A percentile compares a stretch with the other conserved stretches of the same genome.
Evolutionary conservation across 73 alveolate genomes (phyloP).

Genomic region (Blepharisma stoltei): DNA sequence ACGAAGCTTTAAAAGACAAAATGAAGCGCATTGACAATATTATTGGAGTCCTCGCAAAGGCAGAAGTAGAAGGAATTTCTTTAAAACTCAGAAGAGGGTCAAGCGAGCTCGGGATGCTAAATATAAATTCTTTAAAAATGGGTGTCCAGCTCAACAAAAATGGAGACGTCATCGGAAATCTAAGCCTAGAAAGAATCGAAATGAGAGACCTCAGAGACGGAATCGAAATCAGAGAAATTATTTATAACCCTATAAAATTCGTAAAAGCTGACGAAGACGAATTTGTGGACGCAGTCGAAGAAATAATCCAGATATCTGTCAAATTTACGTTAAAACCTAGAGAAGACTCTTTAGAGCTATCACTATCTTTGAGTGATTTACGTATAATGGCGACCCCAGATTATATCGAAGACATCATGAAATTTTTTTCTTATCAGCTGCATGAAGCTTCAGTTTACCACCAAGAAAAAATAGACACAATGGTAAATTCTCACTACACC

Average conservation of each 20-base stretch:
- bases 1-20: slow-evolving; percentile 16
- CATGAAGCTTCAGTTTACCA: neutral
- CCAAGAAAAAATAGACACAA: neutral
- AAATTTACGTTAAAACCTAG: neutral
- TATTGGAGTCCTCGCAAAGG: neutral
- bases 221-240: neutral
- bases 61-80: neutral
- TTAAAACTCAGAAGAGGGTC: neutral
- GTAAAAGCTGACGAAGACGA: no score
- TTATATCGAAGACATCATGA: neutral
- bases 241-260: no score
- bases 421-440: neutral
- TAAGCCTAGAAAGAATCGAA: neutral
- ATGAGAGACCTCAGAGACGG: neutral
- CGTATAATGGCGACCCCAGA: neutral
- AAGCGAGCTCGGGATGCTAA: neutral
- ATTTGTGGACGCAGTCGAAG: no score
- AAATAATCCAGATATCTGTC: no score
- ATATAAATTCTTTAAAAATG: neutral
- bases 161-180: neutral
- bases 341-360: neutral
- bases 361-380: neutral
- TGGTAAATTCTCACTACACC: neutral
- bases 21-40: neutral
- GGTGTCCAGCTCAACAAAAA: neutral